Evolutionary conservation across 2,329 filamentous ascomycete genomes (phyloP).

Genomic region (Sporothrix phasma): DNA sequence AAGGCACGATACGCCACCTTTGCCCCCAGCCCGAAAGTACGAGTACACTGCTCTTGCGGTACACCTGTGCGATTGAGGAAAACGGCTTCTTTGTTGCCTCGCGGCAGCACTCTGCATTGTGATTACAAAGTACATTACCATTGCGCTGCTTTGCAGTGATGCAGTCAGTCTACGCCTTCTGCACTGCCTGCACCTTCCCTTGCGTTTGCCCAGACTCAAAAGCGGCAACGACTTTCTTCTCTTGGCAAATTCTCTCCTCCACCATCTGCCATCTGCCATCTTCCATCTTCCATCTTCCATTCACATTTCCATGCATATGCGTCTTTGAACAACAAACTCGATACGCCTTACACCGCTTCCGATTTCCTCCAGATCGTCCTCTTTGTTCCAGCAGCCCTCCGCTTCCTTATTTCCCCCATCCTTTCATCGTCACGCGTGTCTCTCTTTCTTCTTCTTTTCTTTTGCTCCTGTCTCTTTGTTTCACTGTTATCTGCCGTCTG

Average conservation of each 20-base stretch:
- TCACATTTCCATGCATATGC: not conserved
- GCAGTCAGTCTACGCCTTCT: not conserved
- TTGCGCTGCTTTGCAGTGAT: not conserved
- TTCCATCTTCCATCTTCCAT: not conserved
- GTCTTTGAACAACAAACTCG: not conserved
- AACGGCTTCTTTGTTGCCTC: not conserved
- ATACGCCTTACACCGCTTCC: not conserved
- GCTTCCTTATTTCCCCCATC: not conserved
- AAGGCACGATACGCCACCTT: not conserved
- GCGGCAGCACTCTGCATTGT: not conserved
- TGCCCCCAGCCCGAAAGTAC: too few relatives aligned
- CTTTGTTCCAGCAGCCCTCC: not conserved
- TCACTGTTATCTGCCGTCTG: too few relatives aligned
- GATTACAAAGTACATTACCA: too few relatives aligned
- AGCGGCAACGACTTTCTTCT: constrained; percentile 1
- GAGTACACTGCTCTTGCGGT: too few relatives aligned
- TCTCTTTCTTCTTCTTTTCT: not conserved
- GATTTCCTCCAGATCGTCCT: not conserved
- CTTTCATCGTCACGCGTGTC: not conserved
- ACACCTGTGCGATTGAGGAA: too few relatives aligned
- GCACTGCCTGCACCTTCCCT: not conserved
- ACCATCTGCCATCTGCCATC: not conserved
- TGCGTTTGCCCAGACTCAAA: not conserved
- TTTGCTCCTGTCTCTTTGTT: not conserved
- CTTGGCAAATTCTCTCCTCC: too few relatives aligned